These are phyloP conservation scores for Citrullus colocynthis DNA, from an alignment of 306 rosid species.

Conservation along the genomic window DNA sequence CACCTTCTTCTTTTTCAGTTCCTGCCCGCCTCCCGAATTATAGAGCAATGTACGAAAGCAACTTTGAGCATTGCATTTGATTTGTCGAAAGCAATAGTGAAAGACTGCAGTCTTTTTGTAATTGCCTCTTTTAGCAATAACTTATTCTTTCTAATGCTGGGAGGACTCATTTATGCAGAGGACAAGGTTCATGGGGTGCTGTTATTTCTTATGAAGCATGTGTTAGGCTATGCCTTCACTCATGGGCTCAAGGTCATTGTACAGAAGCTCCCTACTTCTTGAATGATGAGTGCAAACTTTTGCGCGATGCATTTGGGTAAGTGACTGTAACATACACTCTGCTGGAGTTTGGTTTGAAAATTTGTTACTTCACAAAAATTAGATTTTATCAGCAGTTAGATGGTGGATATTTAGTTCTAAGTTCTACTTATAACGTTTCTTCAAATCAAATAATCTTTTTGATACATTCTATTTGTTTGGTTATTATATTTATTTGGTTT, in stretches of 20 bases:
- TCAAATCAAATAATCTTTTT: not conserved
- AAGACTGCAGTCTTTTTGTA: not conserved
- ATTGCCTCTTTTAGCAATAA: not conserved
- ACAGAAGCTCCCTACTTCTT: conserved; percentile 95
- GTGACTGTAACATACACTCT: not conserved
- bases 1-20: not conserved
- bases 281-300: conserved; percentile 76
- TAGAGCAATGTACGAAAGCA: not conserved
- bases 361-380: not conserved
- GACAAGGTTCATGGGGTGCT: conserved; percentile 84
- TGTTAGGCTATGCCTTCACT: conserved; percentile 90
- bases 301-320: conserved; percentile 79
- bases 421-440: not conserved
- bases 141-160: not conserved
- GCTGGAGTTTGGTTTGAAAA: not conserved
- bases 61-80: not conserved
- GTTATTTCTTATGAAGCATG: conserved; percentile 91
- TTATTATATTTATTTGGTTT: not conserved
- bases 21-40: not conserved
- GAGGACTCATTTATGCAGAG: conserved; percentile 38
- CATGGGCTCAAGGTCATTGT: conserved; percentile 92
- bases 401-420: not conserved
- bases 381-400: not conserved
- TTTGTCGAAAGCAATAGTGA: not conserved
- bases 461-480: not conserved